Base-by-base conservation (phyloP, 2,329 filamentous ascomycete genomes). In the Epichloe hybrida region DNA sequence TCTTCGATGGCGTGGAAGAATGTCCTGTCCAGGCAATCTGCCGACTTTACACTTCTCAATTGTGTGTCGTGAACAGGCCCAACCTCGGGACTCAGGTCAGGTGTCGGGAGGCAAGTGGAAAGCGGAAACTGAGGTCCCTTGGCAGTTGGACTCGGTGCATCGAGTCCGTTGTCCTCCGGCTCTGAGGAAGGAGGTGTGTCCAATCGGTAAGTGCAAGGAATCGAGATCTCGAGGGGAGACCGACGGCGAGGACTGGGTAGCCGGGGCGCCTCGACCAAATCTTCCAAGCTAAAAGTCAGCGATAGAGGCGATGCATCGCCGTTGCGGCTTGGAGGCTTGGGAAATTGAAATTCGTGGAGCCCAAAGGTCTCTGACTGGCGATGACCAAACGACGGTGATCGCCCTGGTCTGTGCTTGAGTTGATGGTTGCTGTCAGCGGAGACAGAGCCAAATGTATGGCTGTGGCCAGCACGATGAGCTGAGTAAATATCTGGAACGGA, bases 331-430 rank as follows among this genome's bases (percentile, higher is more conserved):
- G 65, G 64, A 9, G 65, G 63, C 21, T 59, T 63, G 35, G 68
- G 67, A 52, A 70, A 70, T 43, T 67, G 59, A 52, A 67, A 69
- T 21, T 66, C 66, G 37, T 61, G 57, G 20, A 70, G 61, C 11
- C 59, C 61, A 3, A 65, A 52, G 0, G 52, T 54, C 35, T 60
- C 56, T 35, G 55, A 52, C 36, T 55, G 56, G 39, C 52, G 52
- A 42, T 53, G 54, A 23, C 45, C 54, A 15, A 61, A 54, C 9
- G 63, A 65, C 13, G 65, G 60, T 9, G 57, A 59, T 15, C 57
- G 59, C 12, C 55, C 52, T 27, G 21, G 47, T 40, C 46, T 44
- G 43, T 52, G 36, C 13, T 46, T 43, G 3, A 41, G 31, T 12
- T 46, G 34, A 20, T 23, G 51, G n/a, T 51, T 52, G 17, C 54